Conservation (phyloP, 139 green algal genomes). For the Chlorella sp. region DNA sequence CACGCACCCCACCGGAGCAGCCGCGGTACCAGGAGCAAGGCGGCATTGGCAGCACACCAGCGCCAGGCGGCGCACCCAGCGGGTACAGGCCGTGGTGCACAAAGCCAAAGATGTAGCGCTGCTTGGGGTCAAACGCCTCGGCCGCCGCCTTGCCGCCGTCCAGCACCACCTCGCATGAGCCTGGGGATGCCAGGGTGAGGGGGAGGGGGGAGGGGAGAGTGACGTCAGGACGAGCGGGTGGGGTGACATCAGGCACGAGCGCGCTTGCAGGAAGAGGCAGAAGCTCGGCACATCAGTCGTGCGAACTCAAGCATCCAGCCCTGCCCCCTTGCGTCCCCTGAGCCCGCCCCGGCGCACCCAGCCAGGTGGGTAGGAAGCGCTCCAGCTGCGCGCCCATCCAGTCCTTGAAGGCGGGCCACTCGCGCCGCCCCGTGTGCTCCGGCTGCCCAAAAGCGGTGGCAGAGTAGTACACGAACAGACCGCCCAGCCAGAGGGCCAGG, state of each 20-base stretch:
- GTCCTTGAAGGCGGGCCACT: conserved; percentile 63
- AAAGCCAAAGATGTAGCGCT: conserved; percentile 79
- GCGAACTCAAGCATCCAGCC: too few species aligned
- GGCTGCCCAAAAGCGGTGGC: conserved; percentile 59
- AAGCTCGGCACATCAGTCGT: not conserved
- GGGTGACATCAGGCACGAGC: too few species aligned
- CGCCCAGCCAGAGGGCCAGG: conserved; percentile 47
- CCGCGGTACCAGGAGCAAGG: too few species aligned
- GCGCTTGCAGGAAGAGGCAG: too few species aligned
- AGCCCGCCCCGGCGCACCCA: conserved; percentile 46
- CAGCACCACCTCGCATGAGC: conserved; percentile 54
- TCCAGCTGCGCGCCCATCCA: conserved; percentile 71
- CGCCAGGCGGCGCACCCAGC: conserved; percentile 45
- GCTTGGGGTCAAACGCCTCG: conserved; percentile 28
- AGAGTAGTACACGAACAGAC: conserved; percentile 71
- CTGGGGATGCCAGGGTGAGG: not conserved
- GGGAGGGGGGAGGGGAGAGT: not conserved
- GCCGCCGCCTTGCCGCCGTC: conserved; percentile 24
- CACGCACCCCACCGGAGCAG: too few species aligned
- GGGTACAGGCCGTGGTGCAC: conserved; percentile 85
- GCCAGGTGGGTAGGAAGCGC: conserved; percentile 61
- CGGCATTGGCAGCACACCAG: not conserved
- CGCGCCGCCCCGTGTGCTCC: conserved; percentile 74
- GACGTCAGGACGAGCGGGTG: not conserved
- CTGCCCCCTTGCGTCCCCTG: too few species aligned